Evolutionary conservation across 148 eudicot species (phyloP), one percentile per base, ranked within the genome.

Genomic region (Nyssa sinensis): DNA sequence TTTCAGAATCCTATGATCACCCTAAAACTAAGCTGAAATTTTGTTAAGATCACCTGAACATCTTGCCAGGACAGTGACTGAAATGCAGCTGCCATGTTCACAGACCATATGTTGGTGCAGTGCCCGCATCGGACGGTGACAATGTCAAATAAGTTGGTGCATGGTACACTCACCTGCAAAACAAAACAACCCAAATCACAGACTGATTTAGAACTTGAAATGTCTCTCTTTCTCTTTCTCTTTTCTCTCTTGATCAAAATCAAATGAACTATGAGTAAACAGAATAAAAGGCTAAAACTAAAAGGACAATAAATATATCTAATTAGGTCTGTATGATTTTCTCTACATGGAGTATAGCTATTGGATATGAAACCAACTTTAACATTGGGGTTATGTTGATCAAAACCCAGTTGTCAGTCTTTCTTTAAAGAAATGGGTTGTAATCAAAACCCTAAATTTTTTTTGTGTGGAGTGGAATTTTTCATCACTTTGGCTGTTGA

Each of bases 61-160:
- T 82, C 76, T 76, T 81, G 84, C 74, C 79, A 74, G 71, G 84
- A 75, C 44, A 82, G 76, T 9, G 94, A 72, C 62, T 83, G 86
- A 75, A 90, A 89, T 51, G 95, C 92, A 65, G 93, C 90, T 23
- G 95, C 98, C 96, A 93, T 90, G 82, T 93, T 90, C 23, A 93
- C 93, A 25, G 90, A 86, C 93, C 93, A 93, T 33, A 93, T 85
- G 81, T 89, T 90, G 27, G 91, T 77, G 83, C 98, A 93, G 83
- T 93, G 96, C 53, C 98, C 98, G 69, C 98, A 93, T 74, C 96
- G 86, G 66, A 93, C 96, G 31, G 98, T 93, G 82, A 93, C 98
- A n/a, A 87, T 85, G 65, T 93, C 96, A 37, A 79, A 81, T 74
- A 93, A 76, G 84, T 78, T 89, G 75, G 75, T 89, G 85, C 89